Evolutionary conservation across 2,329 filamentous ascomycete genomes (phyloP).

Genomic region (Kalmusia sp.): DNA sequence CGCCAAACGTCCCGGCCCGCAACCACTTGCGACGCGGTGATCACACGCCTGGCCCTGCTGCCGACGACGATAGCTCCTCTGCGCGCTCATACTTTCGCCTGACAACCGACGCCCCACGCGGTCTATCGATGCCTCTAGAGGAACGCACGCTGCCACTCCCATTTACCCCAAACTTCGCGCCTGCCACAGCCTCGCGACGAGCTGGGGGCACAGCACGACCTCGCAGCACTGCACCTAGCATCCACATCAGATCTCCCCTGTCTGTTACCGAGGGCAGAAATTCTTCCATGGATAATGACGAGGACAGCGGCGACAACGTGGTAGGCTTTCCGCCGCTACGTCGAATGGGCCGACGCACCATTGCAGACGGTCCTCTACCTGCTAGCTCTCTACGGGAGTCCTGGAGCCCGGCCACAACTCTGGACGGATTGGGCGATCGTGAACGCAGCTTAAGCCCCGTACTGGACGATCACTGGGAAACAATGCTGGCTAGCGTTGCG

Average conservation of each 20-base stretch:
- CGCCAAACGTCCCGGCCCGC: conserved; percentile 42
- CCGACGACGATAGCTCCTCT: conserved; percentile 4
- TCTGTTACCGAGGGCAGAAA: conserved; percentile 1
- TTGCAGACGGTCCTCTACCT: conserved; percentile 44
- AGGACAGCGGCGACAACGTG: conserved; percentile 33
- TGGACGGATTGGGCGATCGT: conserved; percentile 84
- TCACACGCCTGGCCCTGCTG: conserved; percentile 16
- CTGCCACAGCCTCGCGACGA: conserved; percentile 22
- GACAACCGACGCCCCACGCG: conserved; percentile 16
- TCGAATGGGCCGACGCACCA: conserved; percentile 47
- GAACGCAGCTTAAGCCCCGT: conserved; percentile 79
- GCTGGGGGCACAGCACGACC: background rate
- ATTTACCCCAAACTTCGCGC: conserved; percentile 45
- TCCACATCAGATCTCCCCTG: background rate
- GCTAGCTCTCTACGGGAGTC: conserved; percentile 47
- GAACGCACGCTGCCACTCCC: conserved; percentile 31
- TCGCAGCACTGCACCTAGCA: background rate
- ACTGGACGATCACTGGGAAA: conserved; percentile 73
- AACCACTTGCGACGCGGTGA: conserved; percentile 27
- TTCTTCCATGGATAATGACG: conserved; percentile 24
- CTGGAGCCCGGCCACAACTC: conserved; percentile 42
- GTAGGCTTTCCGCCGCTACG: conserved; percentile 45
- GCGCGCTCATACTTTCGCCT: conserved; percentile 19
- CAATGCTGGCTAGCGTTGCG: conserved; percentile 78
- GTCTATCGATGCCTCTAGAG: conserved; percentile 12